These are phyloP conservation scores for Mortierella sp. DNA, from an alignment of 371 early-diverging fungal species.

Conservation along the genomic window DNA sequence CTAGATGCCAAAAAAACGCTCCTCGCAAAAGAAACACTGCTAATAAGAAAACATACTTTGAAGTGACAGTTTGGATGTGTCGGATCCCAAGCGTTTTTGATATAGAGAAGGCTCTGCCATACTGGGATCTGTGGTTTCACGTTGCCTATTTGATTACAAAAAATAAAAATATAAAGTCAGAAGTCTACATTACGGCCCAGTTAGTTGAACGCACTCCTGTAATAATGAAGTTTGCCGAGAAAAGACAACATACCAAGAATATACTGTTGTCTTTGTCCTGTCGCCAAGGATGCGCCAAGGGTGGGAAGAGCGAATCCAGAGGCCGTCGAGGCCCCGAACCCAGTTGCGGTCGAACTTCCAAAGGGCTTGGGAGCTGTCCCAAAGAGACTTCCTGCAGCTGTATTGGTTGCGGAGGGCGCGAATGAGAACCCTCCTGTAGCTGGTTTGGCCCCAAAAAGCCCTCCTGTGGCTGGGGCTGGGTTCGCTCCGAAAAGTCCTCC, in stretches of 20 bases:
- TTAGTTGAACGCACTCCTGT: too few species aligned
- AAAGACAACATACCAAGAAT: slow-evolving; percentile 47
- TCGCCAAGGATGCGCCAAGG: slow-evolving; percentile 40
- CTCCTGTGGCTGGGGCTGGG: slow-evolving; percentile 27
- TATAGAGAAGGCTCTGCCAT: slow-evolving; percentile 68
- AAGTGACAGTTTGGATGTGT: slow-evolving; percentile 83
- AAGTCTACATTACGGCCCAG: too few species aligned
- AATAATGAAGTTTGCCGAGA: neutral
- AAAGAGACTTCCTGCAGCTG: slow-evolving; percentile 16
- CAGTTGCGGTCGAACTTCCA: slow-evolving; percentile 7
- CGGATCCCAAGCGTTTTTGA: slow-evolving; percentile 84
- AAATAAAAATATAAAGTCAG: slow-evolving; percentile 44
- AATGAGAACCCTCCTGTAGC: slow-evolving; percentile 23
- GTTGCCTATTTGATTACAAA: slow-evolving; percentile 51
- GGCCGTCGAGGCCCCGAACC: slow-evolving; percentile 36
- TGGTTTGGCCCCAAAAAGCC: slow-evolving; percentile 29
- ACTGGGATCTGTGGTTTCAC: slow-evolving; percentile 55
- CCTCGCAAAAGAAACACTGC: too few species aligned
- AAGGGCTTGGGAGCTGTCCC: slow-evolving; percentile 11
- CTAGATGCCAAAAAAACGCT: too few species aligned
- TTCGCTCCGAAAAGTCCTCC: slow-evolving; percentile 32
- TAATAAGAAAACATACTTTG: slow-evolving; percentile 61
- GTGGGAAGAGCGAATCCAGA: slow-evolving; percentile 31
- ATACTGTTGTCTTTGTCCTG: slow-evolving; percentile 40
- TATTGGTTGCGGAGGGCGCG: slow-evolving; percentile 11